These are phyloP conservation scores for Lachancea nothofagi DNA, from an alignment of 805 yeast species.

Conservation along the genomic window DNA sequence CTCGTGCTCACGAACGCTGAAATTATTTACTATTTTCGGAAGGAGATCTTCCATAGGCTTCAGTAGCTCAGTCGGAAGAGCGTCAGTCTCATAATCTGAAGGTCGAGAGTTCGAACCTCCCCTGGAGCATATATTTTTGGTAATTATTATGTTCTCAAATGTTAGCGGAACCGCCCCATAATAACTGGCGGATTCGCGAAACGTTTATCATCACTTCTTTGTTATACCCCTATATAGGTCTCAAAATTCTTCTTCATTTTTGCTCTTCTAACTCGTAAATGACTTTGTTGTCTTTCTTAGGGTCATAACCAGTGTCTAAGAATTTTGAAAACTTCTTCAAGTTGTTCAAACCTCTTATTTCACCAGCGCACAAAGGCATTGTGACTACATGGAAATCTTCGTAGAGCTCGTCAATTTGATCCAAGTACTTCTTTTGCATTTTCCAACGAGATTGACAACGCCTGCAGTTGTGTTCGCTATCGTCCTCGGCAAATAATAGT, in stretches of 20 bases:
- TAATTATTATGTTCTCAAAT: background rate
- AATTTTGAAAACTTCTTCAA: constrained; percentile 78
- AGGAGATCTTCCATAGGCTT: constrained; percentile 9
- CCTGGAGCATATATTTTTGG: constrained; percentile 17
- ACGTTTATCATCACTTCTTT: no score
- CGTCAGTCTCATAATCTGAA: constrained; percentile 23
- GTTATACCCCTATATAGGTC: background rate
- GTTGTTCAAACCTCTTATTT: constrained; percentile 88
- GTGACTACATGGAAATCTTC: constrained; percentile 96
- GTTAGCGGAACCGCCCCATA: no score
- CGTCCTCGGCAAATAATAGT: constrained; percentile 72
- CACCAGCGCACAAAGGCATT: constrained; percentile 92
- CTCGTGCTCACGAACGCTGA: background rate
- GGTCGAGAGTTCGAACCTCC: constrained; percentile 28
- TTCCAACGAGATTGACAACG: constrained; percentile 90
- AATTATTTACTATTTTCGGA: background rate
- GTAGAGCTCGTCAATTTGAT: constrained; percentile 91
- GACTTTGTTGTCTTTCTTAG: constrained; percentile 44
- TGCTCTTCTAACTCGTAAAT: constrained; percentile 35
- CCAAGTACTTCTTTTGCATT: constrained; percentile 92
- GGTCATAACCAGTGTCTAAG: constrained; percentile 72
- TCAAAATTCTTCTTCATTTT: constrained; percentile 11
- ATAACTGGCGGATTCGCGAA: no score
- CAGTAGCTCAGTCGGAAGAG: constrained; percentile 26
- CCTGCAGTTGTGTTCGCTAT: constrained; percentile 67